phyloP scores from a whole-genome alignment of 1,139 yeast species.

The Suhomyces atakaporum region DNA sequence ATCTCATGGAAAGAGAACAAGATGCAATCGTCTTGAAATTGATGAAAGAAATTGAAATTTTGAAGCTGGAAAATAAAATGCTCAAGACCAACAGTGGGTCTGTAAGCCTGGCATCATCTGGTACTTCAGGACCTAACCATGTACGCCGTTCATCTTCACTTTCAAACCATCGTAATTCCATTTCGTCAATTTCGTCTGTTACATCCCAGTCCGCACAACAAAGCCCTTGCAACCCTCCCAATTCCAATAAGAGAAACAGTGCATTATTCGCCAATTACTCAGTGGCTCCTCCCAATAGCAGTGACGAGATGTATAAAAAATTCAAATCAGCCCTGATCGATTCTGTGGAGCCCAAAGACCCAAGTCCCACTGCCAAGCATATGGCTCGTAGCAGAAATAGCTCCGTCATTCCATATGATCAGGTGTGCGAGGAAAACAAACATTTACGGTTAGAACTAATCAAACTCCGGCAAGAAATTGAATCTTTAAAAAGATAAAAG shows the following conservation, averaged over 20 bases:
- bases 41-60: slow-evolving; percentile 53
- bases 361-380: slow-evolving; percentile 14
- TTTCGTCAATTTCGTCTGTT: slow-evolving; percentile 14
- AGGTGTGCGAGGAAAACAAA: slow-evolving; percentile 19
- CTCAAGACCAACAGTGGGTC: slow-evolving; percentile 19
- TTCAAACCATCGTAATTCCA: slow-evolving; percentile 17
- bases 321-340: slow-evolving; percentile 11
- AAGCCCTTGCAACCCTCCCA: slow-evolving; percentile 1
- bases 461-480: slow-evolving; percentile 17
- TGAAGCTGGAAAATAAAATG: slow-evolving; percentile 53
- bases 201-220: slow-evolving; percentile 10
- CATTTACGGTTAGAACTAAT: slow-evolving; percentile 16
- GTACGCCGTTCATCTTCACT: slow-evolving; percentile 18
- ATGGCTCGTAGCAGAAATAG: slow-evolving; percentile 16
- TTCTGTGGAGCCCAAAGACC: slow-evolving; percentile 11
- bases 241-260: slow-evolving; percentile 17
- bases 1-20: slow-evolving; percentile 68
- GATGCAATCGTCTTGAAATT: slow-evolving; percentile 63
- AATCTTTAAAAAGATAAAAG: slow-evolving; percentile 4
- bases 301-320: slow-evolving; percentile 14
- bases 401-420: slow-evolving; percentile 14
- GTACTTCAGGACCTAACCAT: not conserved
- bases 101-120: slow-evolving; percentile 2
- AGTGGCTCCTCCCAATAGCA: slow-evolving; percentile 7
- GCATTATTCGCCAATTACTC: slow-evolving; percentile 16